Conservation (phyloP, 2,329 filamentous ascomycete genomes). For the Colletotrichum falcatum region DNA sequence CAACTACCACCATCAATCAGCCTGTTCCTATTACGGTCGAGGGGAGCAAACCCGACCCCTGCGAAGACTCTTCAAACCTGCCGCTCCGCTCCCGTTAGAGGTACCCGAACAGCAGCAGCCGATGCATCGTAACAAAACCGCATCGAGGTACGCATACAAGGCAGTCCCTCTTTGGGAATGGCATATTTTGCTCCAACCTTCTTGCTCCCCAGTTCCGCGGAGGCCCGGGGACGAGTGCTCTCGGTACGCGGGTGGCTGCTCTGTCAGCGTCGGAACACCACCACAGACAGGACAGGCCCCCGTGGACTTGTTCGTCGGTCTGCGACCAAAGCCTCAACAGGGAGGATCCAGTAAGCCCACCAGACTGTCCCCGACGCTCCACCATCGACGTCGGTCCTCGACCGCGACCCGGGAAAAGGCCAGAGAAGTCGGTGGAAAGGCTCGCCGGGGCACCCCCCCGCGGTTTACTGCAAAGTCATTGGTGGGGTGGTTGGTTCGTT, state of each 20-base stretch:
- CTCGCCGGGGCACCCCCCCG: background rate
- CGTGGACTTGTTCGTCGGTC: constrained; percentile 8
- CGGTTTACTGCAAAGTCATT: constrained; percentile 12
- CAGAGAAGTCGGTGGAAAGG: background rate
- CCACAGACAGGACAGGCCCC: constrained; percentile 1
- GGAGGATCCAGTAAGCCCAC: background rate
- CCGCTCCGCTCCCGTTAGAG: no score
- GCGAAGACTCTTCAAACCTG: constrained; percentile 4
- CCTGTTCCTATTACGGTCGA: background rate
- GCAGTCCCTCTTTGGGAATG: constrained; percentile 7
- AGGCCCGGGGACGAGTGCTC: constrained; percentile 9
- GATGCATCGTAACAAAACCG: background rate
- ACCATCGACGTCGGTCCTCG: background rate
- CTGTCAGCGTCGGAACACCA: constrained; percentile 11
- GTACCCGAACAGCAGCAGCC: no score
- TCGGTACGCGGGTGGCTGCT: constrained; percentile 7
- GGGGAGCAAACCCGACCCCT: background rate
- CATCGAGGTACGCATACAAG: no score
- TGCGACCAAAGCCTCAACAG: constrained; percentile 1
- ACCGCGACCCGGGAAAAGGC: background rate
- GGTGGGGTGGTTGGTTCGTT: background rate
- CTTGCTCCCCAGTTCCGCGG: constrained; percentile 2
- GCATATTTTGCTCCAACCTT: constrained; percentile 3
- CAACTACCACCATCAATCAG: no score
- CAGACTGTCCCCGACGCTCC: background rate